Percentiles rank a stretch among this genome's conserved stretches.
Evolutionary conservation across 768 basidiomycete genomes (phyloP).

Genomic region (Boletus rubropictus): DNA sequence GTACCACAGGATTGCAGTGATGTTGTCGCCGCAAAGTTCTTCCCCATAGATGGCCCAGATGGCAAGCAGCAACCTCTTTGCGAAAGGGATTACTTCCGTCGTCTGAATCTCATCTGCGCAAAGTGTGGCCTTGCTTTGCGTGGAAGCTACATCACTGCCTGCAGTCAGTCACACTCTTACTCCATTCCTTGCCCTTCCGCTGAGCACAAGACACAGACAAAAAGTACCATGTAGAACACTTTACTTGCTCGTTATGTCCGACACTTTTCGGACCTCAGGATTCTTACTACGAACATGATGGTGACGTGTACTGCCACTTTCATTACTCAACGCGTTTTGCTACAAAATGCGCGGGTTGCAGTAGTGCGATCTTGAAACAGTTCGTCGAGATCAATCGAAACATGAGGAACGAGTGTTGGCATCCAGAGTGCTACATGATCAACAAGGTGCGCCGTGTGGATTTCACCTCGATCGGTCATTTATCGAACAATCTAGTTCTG

Average conservation of each 20-base stretch:
- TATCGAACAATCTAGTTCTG: slow-evolving; percentile 64
- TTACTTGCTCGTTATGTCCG: slow-evolving; percentile 95
- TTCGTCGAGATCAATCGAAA: slow-evolving; percentile 99
- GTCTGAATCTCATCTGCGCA: slow-evolving; percentile 92
- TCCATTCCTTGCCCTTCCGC: background rate
- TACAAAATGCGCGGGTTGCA: slow-evolving; percentile 97
- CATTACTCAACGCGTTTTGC: slow-evolving; percentile 99
- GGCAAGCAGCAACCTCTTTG: slow-evolving; percentile 91
- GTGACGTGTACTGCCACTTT: slow-evolving; percentile 98
- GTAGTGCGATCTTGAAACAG: slow-evolving; percentile 95
- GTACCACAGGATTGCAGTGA: slow-evolving; percentile 81
- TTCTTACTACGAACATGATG: slow-evolving; percentile 98
- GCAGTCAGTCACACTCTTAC: slow-evolving; percentile 57
- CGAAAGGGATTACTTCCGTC: slow-evolving; percentile 95
- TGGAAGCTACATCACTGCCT: slow-evolving; percentile 98
- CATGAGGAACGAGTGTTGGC: slow-evolving; percentile 98
- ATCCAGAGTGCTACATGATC: slow-evolving; percentile 99
- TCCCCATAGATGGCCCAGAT: slow-evolving; percentile 91
- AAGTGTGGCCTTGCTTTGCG: slow-evolving; percentile 92
- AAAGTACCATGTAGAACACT: slow-evolving; percentile 99
- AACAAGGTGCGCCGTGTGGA: slow-evolving; percentile 67
- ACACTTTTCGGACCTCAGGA: slow-evolving; percentile 96
- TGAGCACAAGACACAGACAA: slow-evolving; percentile 55
- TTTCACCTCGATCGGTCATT: slow-evolving; percentile 3
- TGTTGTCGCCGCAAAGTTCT: slow-evolving; percentile 97